Conservation (phyloP, 2,329 filamentous ascomycete genomes). For the Talaromyces sp. region DNA sequence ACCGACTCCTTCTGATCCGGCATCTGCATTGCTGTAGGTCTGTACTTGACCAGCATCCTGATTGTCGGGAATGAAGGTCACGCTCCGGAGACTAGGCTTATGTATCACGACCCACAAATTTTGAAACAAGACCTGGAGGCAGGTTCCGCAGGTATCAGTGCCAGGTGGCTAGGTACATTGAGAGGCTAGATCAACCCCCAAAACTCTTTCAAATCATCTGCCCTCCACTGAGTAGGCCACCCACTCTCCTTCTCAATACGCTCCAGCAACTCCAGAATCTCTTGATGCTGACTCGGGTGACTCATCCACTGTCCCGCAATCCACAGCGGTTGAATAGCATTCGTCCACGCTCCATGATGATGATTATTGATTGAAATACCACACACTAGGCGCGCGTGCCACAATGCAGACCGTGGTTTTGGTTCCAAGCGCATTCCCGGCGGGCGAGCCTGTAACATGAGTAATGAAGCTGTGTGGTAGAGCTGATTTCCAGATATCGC, state of each 20-base stretch:
- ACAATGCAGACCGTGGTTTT: constrained; percentile 42
- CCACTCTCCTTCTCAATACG: constrained; percentile 53
- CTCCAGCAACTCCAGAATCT: constrained; percentile 48
- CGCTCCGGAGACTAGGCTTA: background rate
- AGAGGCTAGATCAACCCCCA: constrained; percentile 40
- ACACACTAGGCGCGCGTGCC: constrained; percentile 56
- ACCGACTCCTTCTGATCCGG: constrained; percentile 8
- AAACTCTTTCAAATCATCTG: constrained; percentile 51
- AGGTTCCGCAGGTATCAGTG: background rate
- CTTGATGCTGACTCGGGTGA: constrained; percentile 43
- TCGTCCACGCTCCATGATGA: constrained; percentile 56
- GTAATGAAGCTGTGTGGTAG: constrained; percentile 55
- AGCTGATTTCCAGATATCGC: constrained; percentile 58
- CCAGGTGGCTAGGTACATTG: too few relatives aligned
- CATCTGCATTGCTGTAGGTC: constrained; percentile 11
- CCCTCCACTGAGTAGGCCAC: constrained; percentile 54
- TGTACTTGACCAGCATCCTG: constrained; percentile 13
- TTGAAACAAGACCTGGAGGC: background rate
- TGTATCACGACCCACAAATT: background rate
- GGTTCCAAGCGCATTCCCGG: constrained; percentile 20
- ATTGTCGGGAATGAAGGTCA: constrained; percentile 7
- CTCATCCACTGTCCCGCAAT: constrained; percentile 51
- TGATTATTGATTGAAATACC: constrained; percentile 57
- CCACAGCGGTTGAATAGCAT: constrained; percentile 58
- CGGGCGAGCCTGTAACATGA: constrained; percentile 49